Conservation (phyloP, 441 rosid genomes). For the Mallotus japonicus region DNA sequence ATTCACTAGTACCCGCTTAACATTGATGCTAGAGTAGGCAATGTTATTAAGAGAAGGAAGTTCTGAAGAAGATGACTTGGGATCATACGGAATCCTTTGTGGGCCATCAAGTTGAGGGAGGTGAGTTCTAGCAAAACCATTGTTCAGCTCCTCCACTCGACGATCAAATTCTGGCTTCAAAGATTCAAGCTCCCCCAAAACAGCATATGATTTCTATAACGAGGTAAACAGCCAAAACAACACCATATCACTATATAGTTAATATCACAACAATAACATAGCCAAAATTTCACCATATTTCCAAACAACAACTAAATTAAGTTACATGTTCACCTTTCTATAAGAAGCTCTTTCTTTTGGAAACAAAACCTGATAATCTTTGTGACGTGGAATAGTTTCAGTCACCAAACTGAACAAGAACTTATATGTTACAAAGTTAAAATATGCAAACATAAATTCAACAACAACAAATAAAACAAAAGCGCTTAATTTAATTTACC, state of each 20-base stretch:
- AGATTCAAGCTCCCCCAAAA: conserved; percentile 76
- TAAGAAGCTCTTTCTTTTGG: conserved; percentile 53
- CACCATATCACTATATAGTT: background rate
- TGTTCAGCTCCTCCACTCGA: conserved; percentile 52
- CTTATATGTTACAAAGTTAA: conserved; percentile 19
- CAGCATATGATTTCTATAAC: conserved; percentile 59
- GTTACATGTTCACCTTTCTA: conserved; percentile 56
- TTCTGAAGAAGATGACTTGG: conserved; percentile 40
- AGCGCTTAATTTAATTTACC: conserved; percentile 38
- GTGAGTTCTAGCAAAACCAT: conserved; percentile 31
- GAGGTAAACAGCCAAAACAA: conserved; percentile 16
- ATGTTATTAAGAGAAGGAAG: conserved; percentile 39
- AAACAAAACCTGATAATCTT: conserved; percentile 59
- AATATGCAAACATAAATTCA: background rate
- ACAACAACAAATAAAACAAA: background rate
- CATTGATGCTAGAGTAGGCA: conserved; percentile 37
- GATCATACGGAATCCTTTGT: conserved; percentile 30
- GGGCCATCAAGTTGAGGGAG: conserved; percentile 38
- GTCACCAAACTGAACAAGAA: conserved; percentile 37
- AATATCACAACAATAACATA: background rate
- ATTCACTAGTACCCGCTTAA: conserved; percentile 39
- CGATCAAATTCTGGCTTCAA: conserved; percentile 69
- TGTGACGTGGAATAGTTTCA: conserved; percentile 89
- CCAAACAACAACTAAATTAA: conserved; percentile 11
- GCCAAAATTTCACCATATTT: background rate